A percentile compares a stretch with the other conserved stretches of the same genome.
Conservation (phyloP, 805 yeast genomes). For the Suhomyces kilbournensis region DNA sequence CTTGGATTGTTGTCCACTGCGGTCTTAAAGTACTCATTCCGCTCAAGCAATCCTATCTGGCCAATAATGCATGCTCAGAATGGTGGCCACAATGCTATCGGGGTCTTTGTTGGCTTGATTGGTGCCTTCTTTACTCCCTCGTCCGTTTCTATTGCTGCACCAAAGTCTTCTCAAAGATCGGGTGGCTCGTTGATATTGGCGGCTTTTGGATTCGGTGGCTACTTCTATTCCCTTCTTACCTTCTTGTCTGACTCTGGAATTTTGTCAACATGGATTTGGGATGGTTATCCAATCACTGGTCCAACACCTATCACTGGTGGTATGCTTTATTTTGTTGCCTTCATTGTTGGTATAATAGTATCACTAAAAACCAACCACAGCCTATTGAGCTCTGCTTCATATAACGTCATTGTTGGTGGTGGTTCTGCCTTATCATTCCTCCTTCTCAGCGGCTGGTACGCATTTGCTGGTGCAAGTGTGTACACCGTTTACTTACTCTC, state of each 20-base stretch:
- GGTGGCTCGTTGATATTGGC: constrained; percentile 50
- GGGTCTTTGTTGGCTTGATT: constrained; percentile 59
- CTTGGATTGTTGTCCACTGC: constrained; percentile 75
- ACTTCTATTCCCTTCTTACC: constrained; percentile 69
- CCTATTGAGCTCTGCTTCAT: constrained; percentile 22
- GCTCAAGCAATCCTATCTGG: constrained; percentile 94
- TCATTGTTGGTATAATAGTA: constrained; percentile 50
- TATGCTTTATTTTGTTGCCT: constrained; percentile 55
- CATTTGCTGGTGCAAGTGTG: constrained; percentile 68
- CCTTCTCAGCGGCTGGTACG: constrained; percentile 60
- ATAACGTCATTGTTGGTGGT: constrained; percentile 41
- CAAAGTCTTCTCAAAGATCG: constrained; percentile 13
- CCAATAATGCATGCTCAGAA: constrained; percentile 82
- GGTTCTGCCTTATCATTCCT: constrained; percentile 53
- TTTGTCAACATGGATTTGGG: constrained; percentile 94
- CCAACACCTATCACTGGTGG: constrained; percentile 90
- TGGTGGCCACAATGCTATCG: constrained; percentile 82
- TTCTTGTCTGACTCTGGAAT: constrained; percentile 82
- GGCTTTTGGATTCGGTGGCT: constrained; percentile 71
- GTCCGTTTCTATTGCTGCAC: constrained; percentile 13
- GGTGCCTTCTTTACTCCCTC: constrained; percentile 63
- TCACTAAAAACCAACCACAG: constrained; percentile 23
- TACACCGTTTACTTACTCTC: constrained; percentile 61
- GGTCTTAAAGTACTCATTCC: constrained; percentile 68
- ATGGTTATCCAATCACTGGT: constrained; percentile 82